Percentiles rank a stretch among this genome's conserved stretches.
Conservation (phyloP, 1,284 basidiomycete species). For the Tremellales sp. region DNA sequence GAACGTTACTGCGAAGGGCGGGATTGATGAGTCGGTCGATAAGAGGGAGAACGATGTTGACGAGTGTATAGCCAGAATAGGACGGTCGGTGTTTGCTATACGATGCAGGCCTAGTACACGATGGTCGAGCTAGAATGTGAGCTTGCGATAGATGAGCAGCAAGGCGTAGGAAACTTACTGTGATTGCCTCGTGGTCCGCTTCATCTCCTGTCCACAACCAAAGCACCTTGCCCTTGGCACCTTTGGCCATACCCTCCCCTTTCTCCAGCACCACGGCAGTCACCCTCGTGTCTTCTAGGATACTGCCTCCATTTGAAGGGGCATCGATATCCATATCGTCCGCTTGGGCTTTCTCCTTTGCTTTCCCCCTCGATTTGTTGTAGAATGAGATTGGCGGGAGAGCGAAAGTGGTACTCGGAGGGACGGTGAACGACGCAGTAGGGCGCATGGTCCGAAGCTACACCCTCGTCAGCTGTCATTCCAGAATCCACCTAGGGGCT, state of each 20-base stretch:
- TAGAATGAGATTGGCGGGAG: slow-evolving; percentile 31
- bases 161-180: slow-evolving; percentile 10
- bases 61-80: slow-evolving; percentile 16
- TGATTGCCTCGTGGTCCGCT: slow-evolving; percentile 1
- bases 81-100: slow-evolving; percentile 2
- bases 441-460: slow-evolving; percentile 44
- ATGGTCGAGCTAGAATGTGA: slow-evolving; percentile 9
- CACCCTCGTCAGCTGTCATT: neutral
- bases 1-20: too few species aligned
- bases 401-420: slow-evolving; percentile 40
- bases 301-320: neutral
- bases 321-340: slow-evolving; percentile 11
- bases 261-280: slow-evolving; percentile 36
- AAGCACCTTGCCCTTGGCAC: slow-evolving; percentile 1
- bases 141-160: too few species aligned
- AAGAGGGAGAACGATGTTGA: slow-evolving; percentile 12
- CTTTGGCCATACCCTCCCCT: slow-evolving; percentile 34
- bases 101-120: slow-evolving; percentile 18
- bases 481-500: neutral
- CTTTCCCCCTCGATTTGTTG: slow-evolving; percentile 1
- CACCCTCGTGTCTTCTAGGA: slow-evolving; percentile 4
- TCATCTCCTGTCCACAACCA: neutral
- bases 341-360: slow-evolving; percentile 2
- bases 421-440: slow-evolving; percentile 44
- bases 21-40: too few species aligned